Conservation (phyloP, 2,329 filamentous ascomycete genomes). For the Aspergillus sp. region DNA sequence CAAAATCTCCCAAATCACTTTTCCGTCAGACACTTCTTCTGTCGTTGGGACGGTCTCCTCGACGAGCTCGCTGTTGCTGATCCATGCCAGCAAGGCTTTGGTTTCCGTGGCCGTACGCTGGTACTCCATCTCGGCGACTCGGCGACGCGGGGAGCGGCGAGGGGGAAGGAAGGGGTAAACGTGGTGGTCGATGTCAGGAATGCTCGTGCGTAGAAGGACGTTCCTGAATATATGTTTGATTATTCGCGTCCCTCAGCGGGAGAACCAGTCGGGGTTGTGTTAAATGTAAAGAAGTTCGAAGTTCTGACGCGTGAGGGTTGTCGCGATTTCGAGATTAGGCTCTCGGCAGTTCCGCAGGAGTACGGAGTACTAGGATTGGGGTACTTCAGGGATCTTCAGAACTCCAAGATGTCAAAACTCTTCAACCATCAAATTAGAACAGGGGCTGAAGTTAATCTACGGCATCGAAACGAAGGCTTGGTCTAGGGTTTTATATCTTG, state of each 20-base stretch:
- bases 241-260: constrained; percentile 10
- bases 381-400: not conserved
- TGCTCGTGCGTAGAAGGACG: constrained; percentile 24
- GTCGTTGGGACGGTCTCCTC: constrained; percentile 47
- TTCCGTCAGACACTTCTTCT: constrained; percentile 50
- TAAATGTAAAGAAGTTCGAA: not conserved
- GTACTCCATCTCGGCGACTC: constrained; percentile 43
- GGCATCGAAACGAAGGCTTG: not conserved
- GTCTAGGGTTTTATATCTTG: constrained; percentile 7
- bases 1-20: constrained; percentile 52
- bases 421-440: not conserved
- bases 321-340: constrained; percentile 13
- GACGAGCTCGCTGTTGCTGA: constrained; percentile 49
- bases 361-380: not conserved
- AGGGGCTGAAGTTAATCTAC: not conserved
- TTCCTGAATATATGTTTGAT: not conserved
- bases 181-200: constrained; percentile 25
- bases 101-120: constrained; percentile 52
- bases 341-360: constrained; percentile 7
- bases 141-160: constrained; percentile 20
- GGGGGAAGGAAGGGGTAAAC: constrained; percentile 7
- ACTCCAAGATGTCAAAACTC: not conserved
- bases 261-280: not conserved
- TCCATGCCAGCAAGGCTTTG: constrained; percentile 53
- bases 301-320: constrained; percentile 10